Conservation (phyloP, 345 rosid species). For the Luvunga scandens region DNA sequence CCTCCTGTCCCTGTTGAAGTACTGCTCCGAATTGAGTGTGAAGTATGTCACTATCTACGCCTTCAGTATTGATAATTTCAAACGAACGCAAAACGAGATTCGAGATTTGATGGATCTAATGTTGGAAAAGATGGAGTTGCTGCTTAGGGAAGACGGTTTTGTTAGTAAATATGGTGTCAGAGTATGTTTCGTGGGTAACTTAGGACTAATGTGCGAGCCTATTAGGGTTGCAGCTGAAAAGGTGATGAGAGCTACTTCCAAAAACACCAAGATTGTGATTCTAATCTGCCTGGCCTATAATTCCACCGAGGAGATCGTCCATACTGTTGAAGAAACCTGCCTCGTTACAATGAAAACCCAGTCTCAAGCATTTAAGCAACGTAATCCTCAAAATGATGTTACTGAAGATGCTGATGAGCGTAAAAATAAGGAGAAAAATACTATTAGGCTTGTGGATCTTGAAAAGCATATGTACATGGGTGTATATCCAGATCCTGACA, state of each 20-base stretch:
- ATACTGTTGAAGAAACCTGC: constrained; percentile 1
- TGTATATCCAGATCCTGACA: constrained; percentile 62
- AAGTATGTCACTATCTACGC: constrained; percentile 62
- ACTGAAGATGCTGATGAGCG: not conserved
- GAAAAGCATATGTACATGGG: constrained; percentile 54
- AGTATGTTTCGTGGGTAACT: constrained; percentile 47
- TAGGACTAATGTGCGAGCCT: constrained; percentile 41
- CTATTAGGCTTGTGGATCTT: constrained; percentile 35
- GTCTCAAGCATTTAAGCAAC: not conserved
- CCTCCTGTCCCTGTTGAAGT: constrained; percentile 48
- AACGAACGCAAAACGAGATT: constrained; percentile 56
- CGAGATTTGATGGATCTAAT: constrained; percentile 61
- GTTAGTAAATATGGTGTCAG: constrained; percentile 49
- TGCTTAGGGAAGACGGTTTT: constrained; percentile 55
- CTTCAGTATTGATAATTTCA: constrained; percentile 71
- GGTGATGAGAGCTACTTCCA: constrained; percentile 54
- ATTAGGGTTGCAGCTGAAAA: constrained; percentile 46
- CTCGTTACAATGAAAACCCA: not conserved
- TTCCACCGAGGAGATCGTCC: constrained; percentile 21
- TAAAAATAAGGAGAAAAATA: not conserved
- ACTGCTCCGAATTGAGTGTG: constrained; percentile 72
- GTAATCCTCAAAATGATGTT: not conserved
- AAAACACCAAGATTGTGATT: constrained; percentile 35
- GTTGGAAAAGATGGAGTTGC: constrained; percentile 58
- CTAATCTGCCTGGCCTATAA: constrained; percentile 51